These are phyloP conservation scores for Mimosa bimucronata DNA, from an alignment of 306 rosid species.

Conservation along the genomic window DNA sequence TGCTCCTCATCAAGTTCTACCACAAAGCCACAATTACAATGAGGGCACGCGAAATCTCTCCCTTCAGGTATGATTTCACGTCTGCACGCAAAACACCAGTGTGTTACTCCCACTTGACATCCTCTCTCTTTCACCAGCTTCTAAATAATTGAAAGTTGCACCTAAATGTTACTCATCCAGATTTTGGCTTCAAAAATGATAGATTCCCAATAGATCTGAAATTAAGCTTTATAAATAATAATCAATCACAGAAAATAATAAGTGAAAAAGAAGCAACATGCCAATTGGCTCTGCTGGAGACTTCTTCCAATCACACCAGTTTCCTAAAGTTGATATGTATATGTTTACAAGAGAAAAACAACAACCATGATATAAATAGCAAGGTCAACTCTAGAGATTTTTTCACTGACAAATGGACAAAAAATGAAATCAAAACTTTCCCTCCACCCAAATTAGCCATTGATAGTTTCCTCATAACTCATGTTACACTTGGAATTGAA, in stretches of 20 bases:
- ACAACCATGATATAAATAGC: constrained; percentile 16
- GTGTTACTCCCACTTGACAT: constrained; percentile 61
- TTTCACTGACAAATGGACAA: background rate
- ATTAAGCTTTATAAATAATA: background rate
- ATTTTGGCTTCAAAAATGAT: constrained; percentile 14
- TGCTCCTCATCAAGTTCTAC: constrained; percentile 47
- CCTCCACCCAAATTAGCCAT: background rate
- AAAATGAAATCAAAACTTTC: constrained; percentile 16
- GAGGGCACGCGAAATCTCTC: constrained; percentile 53
- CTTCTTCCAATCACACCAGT: background rate
- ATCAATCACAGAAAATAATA: constrained; percentile 8
- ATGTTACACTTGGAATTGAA: background rate
- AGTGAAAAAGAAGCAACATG: constrained; percentile 5
- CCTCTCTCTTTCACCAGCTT: constrained; percentile 21
- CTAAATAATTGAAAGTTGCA: background rate
- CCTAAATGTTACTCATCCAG: constrained; percentile 30
- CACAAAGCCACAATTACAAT: constrained; percentile 61
- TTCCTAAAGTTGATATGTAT: too few relatives aligned
- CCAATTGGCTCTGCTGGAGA: background rate
- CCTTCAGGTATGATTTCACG: constrained; percentile 41
- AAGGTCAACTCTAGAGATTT: background rate
- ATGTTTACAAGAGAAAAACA: too few relatives aligned
- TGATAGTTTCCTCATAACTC: background rate
- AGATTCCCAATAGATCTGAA: background rate
- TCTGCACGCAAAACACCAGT: constrained; percentile 68